These are phyloP conservation scores for Ramaria sp. DNA, from an alignment of 768 basidiomycete species.

Conservation along the genomic window DNA sequence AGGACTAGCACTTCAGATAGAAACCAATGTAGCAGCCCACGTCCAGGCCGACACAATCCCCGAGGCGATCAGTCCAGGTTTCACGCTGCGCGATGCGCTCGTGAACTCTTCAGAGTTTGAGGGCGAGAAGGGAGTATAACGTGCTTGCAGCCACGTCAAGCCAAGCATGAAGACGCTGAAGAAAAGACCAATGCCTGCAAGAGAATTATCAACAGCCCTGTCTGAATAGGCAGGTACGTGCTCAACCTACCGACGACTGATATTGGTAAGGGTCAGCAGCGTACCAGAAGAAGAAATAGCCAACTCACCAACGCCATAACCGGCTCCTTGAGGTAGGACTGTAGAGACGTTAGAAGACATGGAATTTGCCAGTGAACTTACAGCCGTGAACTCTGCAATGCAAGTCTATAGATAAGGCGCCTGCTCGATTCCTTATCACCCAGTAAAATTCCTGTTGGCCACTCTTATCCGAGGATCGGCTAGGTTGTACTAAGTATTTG, in stretches of 20 bases:
- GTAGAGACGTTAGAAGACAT: constrained; percentile 9
- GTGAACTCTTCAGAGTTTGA: constrained; percentile 77
- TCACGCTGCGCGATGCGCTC: constrained; percentile 72
- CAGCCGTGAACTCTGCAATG: too few relatives aligned
- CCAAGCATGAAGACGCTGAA: constrained; percentile 75
- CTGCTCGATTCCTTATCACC: too few relatives aligned
- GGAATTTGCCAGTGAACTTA: not conserved
- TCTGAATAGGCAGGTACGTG: too few relatives aligned
- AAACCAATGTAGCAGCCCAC: constrained; percentile 69
- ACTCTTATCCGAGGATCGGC: too few relatives aligned
- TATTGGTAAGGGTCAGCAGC: too few relatives aligned
- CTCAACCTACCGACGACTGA: constrained; percentile 39
- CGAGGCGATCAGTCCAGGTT: constrained; percentile 85
- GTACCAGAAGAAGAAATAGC: not conserved
- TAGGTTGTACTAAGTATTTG: too few relatives aligned
- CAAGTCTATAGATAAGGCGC: too few relatives aligned
- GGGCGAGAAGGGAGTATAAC: constrained; percentile 76
- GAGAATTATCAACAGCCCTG: not conserved
- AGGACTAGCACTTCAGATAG: constrained; percentile 11
- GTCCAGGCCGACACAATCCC: constrained; percentile 94
- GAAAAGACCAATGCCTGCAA: constrained; percentile 73
- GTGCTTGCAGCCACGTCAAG: constrained; percentile 69
- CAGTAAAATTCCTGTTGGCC: too few relatives aligned
- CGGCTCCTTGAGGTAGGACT: constrained; percentile 69
- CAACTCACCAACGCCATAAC: constrained; percentile 71